phyloP scores from a whole-genome alignment of 1,284 basidiomycete genomes.

The Malassezia dermatis region DNA sequence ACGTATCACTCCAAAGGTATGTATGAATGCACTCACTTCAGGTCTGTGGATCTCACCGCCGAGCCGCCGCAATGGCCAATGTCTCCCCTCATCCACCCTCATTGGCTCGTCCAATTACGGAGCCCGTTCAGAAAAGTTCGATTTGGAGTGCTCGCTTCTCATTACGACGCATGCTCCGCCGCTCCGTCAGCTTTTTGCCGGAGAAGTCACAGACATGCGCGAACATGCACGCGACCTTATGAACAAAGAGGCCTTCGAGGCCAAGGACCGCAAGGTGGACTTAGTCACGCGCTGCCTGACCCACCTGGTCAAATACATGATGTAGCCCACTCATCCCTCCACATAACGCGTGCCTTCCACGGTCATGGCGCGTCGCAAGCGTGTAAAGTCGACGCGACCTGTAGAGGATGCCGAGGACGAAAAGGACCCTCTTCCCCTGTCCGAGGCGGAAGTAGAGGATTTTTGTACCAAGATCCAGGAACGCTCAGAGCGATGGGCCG shows the following conservation, averaged over 20 bases:
- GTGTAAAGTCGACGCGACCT: neutral
- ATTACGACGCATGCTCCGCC: conserved; percentile 55
- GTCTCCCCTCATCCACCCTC: conserved; percentile 54
- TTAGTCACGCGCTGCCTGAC: conserved; percentile 50
- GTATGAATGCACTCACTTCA: neutral
- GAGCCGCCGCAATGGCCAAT: neutral
- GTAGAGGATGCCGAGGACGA: neutral
- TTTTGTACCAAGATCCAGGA: conserved; percentile 23
- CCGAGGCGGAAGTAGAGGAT: conserved; percentile 1
- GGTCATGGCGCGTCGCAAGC: conserved; percentile 6
- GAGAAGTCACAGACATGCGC: conserved; percentile 51
- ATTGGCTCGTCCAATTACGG: conserved; percentile 95
- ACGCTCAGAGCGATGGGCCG: conserved; percentile 30
- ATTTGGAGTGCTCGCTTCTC: conserved; percentile 83
- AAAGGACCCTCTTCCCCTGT: neutral
- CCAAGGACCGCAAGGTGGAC: conserved; percentile 58
- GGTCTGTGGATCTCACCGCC: conserved; percentile 7
- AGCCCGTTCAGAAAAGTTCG: conserved; percentile 75
- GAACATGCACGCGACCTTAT: conserved; percentile 50
- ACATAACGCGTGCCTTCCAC: neutral
- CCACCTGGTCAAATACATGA: conserved; percentile 33
- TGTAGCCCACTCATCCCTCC: conserved; percentile 11
- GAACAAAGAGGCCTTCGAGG: conserved; percentile 50
- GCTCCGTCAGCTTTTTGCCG: conserved; percentile 43
- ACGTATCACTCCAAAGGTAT: conserved; percentile 79